Evolutionary conservation across 2,329 filamentous ascomycete species (phyloP), one percentile per base, ranked within the genome.

Genomic region (Botrytis aclada): DNA sequence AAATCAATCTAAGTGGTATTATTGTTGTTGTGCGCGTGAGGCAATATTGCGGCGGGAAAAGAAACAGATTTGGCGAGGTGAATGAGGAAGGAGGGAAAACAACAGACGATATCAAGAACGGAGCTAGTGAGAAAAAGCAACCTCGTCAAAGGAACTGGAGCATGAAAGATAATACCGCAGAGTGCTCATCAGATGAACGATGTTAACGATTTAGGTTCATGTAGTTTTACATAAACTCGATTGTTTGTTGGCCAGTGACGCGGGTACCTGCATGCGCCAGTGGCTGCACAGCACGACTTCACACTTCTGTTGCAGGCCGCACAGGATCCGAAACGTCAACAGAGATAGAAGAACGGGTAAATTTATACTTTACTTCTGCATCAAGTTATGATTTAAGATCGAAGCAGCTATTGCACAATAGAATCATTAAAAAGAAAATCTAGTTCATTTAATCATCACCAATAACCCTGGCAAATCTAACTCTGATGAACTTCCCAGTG

Each of bases 401-500:
- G 12, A 34, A 62, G 32, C 14, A 70, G 60, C 25, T 37, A 37
- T 18, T n/a, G 51, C 37, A 43, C 54, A 9, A 45, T n/a, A 37
- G 32, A n/a, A 45, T 61, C 54, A 61, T 61, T 39, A 37, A 60
- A 51, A 62, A 61, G 12, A 69, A 56, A 34, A 37, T 70, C 67
- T 62, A 70, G 39, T 70, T 70, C 67, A 61, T 70, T 62, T 39
- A 70, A 60, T 71, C 70, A 66, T 71, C 61, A 66, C 47, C 47
- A 66, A 37, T 61, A 70, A 45, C 67, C 56, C 67, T 61, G 54
- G 41, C 54, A 70, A 45, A 62, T 45, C 54, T 70, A 45, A 70
- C 39, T 61, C 66, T 60, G 37, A 43, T 45, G 37, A 41, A 69
- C 65, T 69, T 69, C 65, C 65, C 65, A 69, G 65, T 56, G 47